Base-by-base conservation (phyloP, 257 asterid species). In the Ligustrum vulgare region DNA sequence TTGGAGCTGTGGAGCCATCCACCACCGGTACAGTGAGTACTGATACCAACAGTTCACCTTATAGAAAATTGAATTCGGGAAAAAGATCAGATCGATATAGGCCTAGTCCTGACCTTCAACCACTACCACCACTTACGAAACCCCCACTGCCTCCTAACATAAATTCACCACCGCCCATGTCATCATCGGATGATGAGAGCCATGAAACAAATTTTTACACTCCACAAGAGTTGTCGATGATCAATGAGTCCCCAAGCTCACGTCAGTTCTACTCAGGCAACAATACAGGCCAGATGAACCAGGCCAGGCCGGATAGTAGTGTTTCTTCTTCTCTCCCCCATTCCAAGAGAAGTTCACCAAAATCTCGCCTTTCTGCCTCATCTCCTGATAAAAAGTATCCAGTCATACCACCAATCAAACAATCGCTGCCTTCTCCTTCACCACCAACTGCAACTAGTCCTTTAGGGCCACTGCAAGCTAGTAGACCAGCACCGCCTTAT, bases 91-190 rank as follows among this genome's bases (percentile, higher is more conserved):
- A 88, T 1, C 88, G 97, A 23, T 95, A 95, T 69, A 82, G 98
- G 65, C 99, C 99, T 1, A 95, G 99, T 69, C 99, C 99, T 11
- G 99, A 95, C 73, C 98, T 93, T 43, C 99, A 95, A 79, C 99
- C 99, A 4, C 82, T 95, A 78, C 99, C 99, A 70, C 98, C 98
- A 11, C 35, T 95, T 75, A 84, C 87, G 63, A 93, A 91, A 81
- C 97, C 93, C 0, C 92, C 91, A 20, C 91, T 86, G 8, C 93
- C 91, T 9, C 93, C 91, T 56, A 77, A 70, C 72, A 83, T 86
- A 10, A 82, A 80, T 67, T 93, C 99, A 33, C 97, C 98, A 9
- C 97, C 99, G 8, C 96, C 98, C 2, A 89, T 93, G 97, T 86
- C 99, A 31, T 95, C 98, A 25, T 93, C 98, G 11, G 98, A 93